Evolutionary conservation across 192 early-diverging fungal genomes (phyloP).

Genomic region (Pilaira anomala): DNA sequence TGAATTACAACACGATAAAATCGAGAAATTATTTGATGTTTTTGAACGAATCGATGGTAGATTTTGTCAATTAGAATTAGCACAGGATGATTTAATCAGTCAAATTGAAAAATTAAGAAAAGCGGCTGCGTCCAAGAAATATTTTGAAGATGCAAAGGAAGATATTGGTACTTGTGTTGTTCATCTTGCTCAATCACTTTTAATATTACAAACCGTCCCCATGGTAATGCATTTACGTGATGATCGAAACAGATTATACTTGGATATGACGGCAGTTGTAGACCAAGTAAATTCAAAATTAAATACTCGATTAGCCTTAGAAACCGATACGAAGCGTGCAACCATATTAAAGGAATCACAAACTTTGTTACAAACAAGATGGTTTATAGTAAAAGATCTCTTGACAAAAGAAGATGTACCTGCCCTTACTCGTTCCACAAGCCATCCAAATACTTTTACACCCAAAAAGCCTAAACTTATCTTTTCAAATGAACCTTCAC

Average conservation of each 20-base stretch:
- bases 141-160: background rate
- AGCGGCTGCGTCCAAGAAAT: background rate
- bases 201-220: conserved; percentile 12
- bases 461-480: background rate
- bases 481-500: conserved; percentile 3
- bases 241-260: conserved; percentile 13
- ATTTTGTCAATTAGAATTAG: conserved; percentile 24
- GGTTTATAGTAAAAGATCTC: background rate
- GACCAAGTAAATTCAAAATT: background rate
- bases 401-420: background rate
- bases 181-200: conserved; percentile 14
- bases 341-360: background rate
- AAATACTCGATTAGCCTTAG: background rate
- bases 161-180: background rate
- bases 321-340: background rate
- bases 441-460: background rate
- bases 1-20: conserved; percentile 27
- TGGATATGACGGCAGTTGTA: conserved; percentile 10
- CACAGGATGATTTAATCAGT: conserved; percentile 19
- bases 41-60: conserved; percentile 27
- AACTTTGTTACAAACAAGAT: background rate
- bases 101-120: conserved; percentile 18
- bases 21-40: conserved; percentile 30
- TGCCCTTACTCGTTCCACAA: background rate
- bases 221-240: conserved; percentile 13